Evolutionary conservation across 148 eudicot species (phyloP), one percentile per base, ranked within the genome.

Genomic region (Arbutus unedo): DNA sequence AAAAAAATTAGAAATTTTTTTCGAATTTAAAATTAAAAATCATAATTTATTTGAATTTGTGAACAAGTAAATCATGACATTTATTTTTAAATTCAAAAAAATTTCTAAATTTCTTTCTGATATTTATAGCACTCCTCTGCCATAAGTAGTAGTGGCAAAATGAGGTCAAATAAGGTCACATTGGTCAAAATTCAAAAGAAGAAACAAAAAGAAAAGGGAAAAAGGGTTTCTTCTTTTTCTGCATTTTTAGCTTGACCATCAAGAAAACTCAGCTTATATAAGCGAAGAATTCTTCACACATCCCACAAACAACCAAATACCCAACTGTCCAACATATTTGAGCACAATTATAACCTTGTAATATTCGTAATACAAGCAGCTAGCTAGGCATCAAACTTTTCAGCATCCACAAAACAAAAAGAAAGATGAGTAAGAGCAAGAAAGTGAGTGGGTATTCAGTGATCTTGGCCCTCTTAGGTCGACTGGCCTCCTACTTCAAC

Each of bases 401-500:
- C 50, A 50, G 41, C 15, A 21, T 25, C 71, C 4, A 66, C 71
- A 9, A 3, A 4, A 10, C 43, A 1, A 66, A 15, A 66, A 49
- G 4, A 1, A 53, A 51, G 64, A 81, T 74, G 83, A 62, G 79
- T 43, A 18, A 83, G 19, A 53, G 7, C 6, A 84, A 79, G 66
- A 85, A 81, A 66, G 48, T 8, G 53, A 82, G 64, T 7, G 9
- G 66, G 59, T 38, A 13, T 51, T 82, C 84, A 0, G 18, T 14
- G 45, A 4, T 16, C 8, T 9, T 77, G 50, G 45, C 71, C 71
- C 6, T 25, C 71, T 66, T 25, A 16, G 11, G 54, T 47, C 44
- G 80, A 49, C 73, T 84, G 31, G 45, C 45, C 8, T 78, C 84
- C 45, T 81, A 53, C 79, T 85, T 85, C 31, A 57, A 6, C 14